These are phyloP conservation scores for Carpinus fangiana DNA, from an alignment of 306 rosid genomes.

Conservation along the genomic window DNA sequence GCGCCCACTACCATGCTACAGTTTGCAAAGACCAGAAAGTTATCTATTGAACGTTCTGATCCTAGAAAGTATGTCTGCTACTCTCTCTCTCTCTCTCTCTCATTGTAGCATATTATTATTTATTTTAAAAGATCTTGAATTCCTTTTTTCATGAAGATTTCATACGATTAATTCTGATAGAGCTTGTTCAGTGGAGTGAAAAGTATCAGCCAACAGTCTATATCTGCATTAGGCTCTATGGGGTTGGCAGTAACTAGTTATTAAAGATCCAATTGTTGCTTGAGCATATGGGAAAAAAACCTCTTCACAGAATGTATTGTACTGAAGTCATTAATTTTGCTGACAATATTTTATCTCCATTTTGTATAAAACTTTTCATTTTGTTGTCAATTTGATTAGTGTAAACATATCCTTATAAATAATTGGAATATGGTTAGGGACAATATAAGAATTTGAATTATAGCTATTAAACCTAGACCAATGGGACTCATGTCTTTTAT, in stretches of 20 bases:
- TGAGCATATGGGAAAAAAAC: neutral
- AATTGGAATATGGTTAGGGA: too few relatives aligned
- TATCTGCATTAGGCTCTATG: neutral
- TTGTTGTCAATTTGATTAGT: neutral
- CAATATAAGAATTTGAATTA: too few relatives aligned
- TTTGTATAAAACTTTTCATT: neutral
- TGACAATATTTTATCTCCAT: too few relatives aligned
- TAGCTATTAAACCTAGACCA: too few relatives aligned
- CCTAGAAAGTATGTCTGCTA: slow-evolving; percentile 55
- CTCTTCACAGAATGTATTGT: neutral
- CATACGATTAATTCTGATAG: neutral
- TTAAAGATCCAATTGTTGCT: neutral
- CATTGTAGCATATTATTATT: neutral
- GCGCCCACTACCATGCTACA: slow-evolving; percentile 59
- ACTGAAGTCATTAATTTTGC: neutral
- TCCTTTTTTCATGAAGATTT: neutral
- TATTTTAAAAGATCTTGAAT: neutral
- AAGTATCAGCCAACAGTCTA: neutral
- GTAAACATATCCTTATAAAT: too few relatives aligned
- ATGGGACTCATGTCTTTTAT: neutral
- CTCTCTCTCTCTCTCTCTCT: slow-evolving; percentile 4
- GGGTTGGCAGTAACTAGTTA: neutral
- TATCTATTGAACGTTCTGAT: slow-evolving; percentile 56
- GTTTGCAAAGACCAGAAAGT: slow-evolving; percentile 61
- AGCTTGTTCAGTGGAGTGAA: neutral